A percentile compares a stretch with the other conserved stretches of the same genome.
Conservation (phyloP, 306 rosid genomes). For the Ormosia semicastrata region DNA sequence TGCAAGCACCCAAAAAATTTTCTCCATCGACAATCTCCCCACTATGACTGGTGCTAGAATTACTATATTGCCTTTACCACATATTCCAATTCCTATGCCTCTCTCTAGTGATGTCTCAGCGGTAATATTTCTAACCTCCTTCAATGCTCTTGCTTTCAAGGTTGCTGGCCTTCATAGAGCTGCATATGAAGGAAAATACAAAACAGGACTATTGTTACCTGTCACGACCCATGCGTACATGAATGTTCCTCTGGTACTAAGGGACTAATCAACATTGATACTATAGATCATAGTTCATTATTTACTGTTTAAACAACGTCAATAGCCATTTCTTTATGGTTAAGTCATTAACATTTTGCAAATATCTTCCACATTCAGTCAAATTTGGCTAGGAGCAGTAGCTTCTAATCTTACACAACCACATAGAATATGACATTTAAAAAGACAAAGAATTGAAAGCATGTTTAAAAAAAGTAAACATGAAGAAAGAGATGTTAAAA, state of each 20-base stretch:
- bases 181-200: slow-evolving; percentile 29
- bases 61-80: slow-evolving; percentile 50
- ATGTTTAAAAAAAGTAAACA: too few relatives aligned
- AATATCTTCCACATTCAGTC: neutral
- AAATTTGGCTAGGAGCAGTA: neutral
- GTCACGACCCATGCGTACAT: neutral
- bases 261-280: neutral
- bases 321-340: too few relatives aligned
- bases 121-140: slow-evolving; percentile 80
- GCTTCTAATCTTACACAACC: too few relatives aligned
- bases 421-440: too few relatives aligned
- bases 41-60: neutral
- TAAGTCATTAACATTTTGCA: too few relatives aligned
- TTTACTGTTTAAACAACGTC: neutral
- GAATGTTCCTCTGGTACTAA: neutral
- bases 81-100: slow-evolving; percentile 60
- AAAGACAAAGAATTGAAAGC: too few relatives aligned
- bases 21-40: too few relatives aligned
- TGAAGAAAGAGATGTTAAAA: too few relatives aligned
- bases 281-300: neutral
- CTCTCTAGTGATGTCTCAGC: slow-evolving; percentile 77
- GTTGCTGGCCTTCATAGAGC: slow-evolving; percentile 93
- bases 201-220: neutral
- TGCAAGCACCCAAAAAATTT: too few relatives aligned
- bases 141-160: slow-evolving; percentile 83